Evolutionary conservation across 495 filamentous ascomycete species (phyloP).

Genomic region (Chaetomium tenue): DNA sequence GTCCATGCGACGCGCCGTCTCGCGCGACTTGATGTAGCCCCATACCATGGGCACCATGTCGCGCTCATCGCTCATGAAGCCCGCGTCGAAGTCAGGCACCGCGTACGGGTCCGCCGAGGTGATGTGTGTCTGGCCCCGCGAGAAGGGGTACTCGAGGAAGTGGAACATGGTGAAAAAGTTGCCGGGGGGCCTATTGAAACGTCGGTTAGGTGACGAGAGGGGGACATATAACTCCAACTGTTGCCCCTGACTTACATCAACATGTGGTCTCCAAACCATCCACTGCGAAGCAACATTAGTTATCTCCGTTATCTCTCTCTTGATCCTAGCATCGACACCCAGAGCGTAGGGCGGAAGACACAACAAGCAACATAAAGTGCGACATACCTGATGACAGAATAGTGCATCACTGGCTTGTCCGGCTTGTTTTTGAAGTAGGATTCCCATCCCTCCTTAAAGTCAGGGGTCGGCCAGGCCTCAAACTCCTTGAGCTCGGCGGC

Average conservation of each 20-base stretch:
- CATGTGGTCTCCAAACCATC: slow-evolving; percentile 69
- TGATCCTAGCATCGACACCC: no score
- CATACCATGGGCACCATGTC: slow-evolving; percentile 84
- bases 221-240: neutral
- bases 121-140: slow-evolving; percentile 71
- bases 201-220: neutral
- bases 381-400: slow-evolving; percentile 54
- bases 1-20: slow-evolving; percentile 75
- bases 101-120: slow-evolving; percentile 69
- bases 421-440: slow-evolving; percentile 82
- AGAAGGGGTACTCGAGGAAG: slow-evolving; percentile 82
- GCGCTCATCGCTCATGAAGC: slow-evolving; percentile 82
- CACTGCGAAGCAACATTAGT: slow-evolving; percentile 34
- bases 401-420: slow-evolving; percentile 86
- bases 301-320: no score
- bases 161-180: slow-evolving; percentile 91
- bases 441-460: slow-evolving; percentile 71
- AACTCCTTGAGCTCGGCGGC: slow-evolving; percentile 67
- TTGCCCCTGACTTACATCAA: slow-evolving; percentile 45
- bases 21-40: slow-evolving; percentile 83
- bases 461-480: slow-evolving; percentile 61
- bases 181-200: slow-evolving; percentile 48
- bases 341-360: neutral
- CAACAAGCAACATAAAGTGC: neutral
- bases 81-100: slow-evolving; percentile 74